phyloP scores from a whole-genome alignment of 2,329 filamentous ascomycete species.

The Leptographium radiaticola region DNA sequence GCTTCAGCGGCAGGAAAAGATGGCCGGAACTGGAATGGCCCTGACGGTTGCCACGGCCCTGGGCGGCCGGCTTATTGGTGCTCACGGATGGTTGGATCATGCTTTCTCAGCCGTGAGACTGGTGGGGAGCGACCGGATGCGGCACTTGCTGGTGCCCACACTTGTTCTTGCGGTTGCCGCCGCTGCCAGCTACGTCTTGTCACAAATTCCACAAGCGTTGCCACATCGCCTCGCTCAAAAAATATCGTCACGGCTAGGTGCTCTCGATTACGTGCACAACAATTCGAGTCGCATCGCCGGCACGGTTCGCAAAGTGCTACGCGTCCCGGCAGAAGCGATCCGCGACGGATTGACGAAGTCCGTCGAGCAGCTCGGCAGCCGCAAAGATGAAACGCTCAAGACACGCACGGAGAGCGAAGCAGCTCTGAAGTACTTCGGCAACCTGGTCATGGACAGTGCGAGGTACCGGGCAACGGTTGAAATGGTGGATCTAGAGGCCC shows the following conservation, averaged over 20 bases:
- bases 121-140: constrained; percentile 67
- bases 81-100: constrained; percentile 81
- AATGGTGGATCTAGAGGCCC: constrained; percentile 37
- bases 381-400: constrained; percentile 74
- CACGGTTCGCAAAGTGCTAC: constrained; percentile 79
- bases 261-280: constrained; percentile 83
- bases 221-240: constrained; percentile 76
- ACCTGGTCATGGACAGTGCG: constrained; percentile 57
- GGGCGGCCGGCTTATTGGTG: constrained; percentile 67
- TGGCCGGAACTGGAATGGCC: constrained; percentile 87
- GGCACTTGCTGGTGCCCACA: constrained; percentile 68
- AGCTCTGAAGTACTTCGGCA: constrained; percentile 80
- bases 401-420: constrained; percentile 72
- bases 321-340: constrained; percentile 75
- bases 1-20: constrained; percentile 84
- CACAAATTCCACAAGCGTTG: constrained; percentile 78
- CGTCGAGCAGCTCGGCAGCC: constrained; percentile 67
- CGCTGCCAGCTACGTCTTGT: constrained; percentile 67
- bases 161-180: constrained; percentile 61
- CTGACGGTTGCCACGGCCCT: constrained; percentile 82
- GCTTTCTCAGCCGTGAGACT: constrained; percentile 69
- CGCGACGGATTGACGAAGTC: constrained; percentile 71
- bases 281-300: constrained; percentile 76
- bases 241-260: constrained; percentile 64
- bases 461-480: constrained; percentile 36